Conservation (phyloP, 169 alveolate genomes). For the Plasmodium adleri region DNA sequence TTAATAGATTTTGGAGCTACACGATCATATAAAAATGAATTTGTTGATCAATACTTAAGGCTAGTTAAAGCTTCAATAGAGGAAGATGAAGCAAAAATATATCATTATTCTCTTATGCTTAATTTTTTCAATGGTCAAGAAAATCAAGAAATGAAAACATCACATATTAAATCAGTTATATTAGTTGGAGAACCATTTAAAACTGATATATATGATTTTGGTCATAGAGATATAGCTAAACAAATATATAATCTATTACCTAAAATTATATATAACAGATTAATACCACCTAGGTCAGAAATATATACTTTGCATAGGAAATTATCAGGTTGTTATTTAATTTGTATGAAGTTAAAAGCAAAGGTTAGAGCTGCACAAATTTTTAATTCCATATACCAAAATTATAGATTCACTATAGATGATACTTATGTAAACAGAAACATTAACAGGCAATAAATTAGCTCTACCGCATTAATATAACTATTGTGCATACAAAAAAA, state of each 20-base stretch:
- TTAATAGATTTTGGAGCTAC: constrained; percentile 94
- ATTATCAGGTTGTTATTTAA: constrained; percentile 90
- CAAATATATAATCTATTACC: constrained; percentile 85
- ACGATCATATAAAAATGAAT: constrained; percentile 81
- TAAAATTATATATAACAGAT: constrained; percentile 85
- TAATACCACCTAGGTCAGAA: constrained; percentile 94
- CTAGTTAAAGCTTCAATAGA: constrained; percentile 87
- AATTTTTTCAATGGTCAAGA: constrained; percentile 90
- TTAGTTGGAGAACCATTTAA: constrained; percentile 88
- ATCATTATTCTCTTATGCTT: constrained; percentile 80
- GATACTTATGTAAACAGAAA: constrained; percentile 34
- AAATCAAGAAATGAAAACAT: constrained; percentile 85
- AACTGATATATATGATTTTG: constrained; percentile 81
- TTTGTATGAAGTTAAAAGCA: constrained; percentile 88
- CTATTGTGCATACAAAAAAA: too few species aligned
- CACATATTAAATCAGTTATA: constrained; percentile 88
- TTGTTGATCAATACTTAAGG: constrained; percentile 87
- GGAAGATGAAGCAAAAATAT: constrained; percentile 61
- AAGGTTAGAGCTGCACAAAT: constrained; percentile 81
- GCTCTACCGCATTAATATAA: too few species aligned
- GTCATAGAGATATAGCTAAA: constrained; percentile 59
- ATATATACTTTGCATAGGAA: constrained; percentile 93
- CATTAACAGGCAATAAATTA: too few species aligned
- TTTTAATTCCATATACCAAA: constrained; percentile 66
- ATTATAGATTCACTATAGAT: constrained; percentile 30